Conservation (phyloP, 2,329 filamentous ascomycete genomes). For the Paracamarosporium sp. region DNA sequence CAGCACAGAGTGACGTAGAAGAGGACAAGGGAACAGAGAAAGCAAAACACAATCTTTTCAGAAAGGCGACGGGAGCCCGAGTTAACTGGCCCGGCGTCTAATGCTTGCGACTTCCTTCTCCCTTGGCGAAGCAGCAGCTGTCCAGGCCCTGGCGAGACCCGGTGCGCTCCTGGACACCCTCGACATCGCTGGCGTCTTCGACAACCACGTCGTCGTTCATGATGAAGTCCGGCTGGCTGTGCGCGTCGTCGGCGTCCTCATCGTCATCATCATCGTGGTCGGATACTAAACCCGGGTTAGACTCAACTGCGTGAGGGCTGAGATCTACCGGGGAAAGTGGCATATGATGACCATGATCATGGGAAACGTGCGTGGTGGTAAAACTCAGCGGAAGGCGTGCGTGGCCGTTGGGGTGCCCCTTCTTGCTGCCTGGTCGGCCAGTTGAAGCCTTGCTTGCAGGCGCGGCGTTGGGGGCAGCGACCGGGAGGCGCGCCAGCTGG, state of each 20-base stretch:
- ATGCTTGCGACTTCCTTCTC: slow-evolving; percentile 44
- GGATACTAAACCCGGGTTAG: slow-evolving; percentile 57
- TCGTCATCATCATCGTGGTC: slow-evolving; percentile 59
- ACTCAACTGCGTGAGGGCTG: slow-evolving; percentile 56
- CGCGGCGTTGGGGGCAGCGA: slow-evolving; percentile 27
- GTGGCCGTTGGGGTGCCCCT: slow-evolving; percentile 34
- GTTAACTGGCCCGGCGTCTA: slow-evolving; percentile 34
- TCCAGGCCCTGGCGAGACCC: slow-evolving; percentile 39
- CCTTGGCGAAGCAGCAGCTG: slow-evolving; percentile 42
- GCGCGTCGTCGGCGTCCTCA: slow-evolving; percentile 47
- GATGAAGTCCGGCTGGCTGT: slow-evolving; percentile 43
- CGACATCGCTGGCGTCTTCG: slow-evolving; percentile 48
- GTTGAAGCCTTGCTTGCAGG: slow-evolving; percentile 36
- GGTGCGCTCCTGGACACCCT: slow-evolving; percentile 41
- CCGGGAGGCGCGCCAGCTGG: slow-evolving; percentile 43
- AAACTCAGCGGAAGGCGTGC: slow-evolving; percentile 40
- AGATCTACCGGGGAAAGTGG: slow-evolving; percentile 48
- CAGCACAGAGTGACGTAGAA: slow-evolving; percentile 17
- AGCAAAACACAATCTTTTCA: slow-evolving; percentile 34
- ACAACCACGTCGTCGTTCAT: slow-evolving; percentile 46
- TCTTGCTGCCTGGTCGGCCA: slow-evolving; percentile 42
- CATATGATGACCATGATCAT: slow-evolving; percentile 34
- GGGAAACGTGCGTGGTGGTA: slow-evolving; percentile 36
- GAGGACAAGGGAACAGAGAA: slow-evolving; percentile 17
- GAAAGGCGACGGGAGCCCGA: slow-evolving; percentile 28